phyloP scores from a whole-genome alignment of 2,329 filamentous ascomycete species.

The Aspergillus unguis region DNA sequence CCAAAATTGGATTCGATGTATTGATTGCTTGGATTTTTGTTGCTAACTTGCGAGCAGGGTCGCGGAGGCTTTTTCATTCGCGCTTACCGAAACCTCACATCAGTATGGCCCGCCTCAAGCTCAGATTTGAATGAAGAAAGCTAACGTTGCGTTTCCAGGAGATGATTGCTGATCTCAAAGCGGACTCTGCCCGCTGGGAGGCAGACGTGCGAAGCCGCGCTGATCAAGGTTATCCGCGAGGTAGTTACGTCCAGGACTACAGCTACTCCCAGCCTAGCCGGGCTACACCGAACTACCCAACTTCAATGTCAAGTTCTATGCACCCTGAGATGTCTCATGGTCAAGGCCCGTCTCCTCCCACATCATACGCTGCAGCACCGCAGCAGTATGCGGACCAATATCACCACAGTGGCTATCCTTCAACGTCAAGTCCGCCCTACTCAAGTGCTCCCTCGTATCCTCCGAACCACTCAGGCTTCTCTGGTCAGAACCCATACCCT shows the following conservation, averaged over 20 bases:
- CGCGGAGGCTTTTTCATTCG: conserved; percentile 74
- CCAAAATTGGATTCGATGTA: background rate
- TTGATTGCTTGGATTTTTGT: conserved; percentile 9
- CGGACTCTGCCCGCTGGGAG: conserved; percentile 53
- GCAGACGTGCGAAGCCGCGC: conserved; percentile 40
- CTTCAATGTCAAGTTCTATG: conserved; percentile 31
- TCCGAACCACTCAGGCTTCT: conserved; percentile 35
- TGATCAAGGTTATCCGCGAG: conserved; percentile 41
- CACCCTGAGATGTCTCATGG: conserved; percentile 40
- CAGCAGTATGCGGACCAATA: conserved; percentile 37
- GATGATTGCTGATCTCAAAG: conserved; percentile 55
- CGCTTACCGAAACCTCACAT: conserved; percentile 73
- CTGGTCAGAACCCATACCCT: conserved; percentile 35
- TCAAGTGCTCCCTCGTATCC: conserved; percentile 31
- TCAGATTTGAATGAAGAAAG: conserved; percentile 1
- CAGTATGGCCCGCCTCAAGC: conserved; percentile 52
- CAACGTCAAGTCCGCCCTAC: conserved; percentile 35
- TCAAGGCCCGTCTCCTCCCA: conserved; percentile 37
- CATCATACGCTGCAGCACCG: conserved; percentile 35
- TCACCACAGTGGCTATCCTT: conserved; percentile 30
- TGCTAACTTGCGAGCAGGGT: conserved; percentile 49
- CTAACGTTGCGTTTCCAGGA: conserved; percentile 39
- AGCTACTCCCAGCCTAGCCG: conserved; percentile 39
- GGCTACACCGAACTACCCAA: conserved; percentile 35
- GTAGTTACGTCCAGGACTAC: conserved; percentile 41